phyloP scores from a whole-genome alignment of 495 filamentous ascomycete genomes.

The Bacidia rubella region DNA sequence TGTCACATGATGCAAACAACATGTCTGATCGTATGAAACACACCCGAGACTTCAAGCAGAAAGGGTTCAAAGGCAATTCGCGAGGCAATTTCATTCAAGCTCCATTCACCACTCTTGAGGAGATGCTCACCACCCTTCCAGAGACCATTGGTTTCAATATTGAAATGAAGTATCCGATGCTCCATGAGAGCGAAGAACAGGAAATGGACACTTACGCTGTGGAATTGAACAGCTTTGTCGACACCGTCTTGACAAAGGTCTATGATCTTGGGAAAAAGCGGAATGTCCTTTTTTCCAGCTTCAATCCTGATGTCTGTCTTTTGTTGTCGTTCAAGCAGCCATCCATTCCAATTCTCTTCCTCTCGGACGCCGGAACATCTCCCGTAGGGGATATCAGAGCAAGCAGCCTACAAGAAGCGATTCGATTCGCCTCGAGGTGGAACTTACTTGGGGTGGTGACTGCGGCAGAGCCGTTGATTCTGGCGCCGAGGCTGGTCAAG shows the following conservation, averaged over 20 bases:
- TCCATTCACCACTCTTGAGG: conserved; percentile 86
- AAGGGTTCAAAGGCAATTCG: conserved; percentile 91
- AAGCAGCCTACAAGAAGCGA: conserved; percentile 82
- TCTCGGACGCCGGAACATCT: conserved; percentile 70
- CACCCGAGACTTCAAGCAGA: conserved; percentile 82
- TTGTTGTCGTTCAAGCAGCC: conserved; percentile 92
- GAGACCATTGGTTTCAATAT: conserved; percentile 87
- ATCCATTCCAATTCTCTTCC: conserved; percentile 84
- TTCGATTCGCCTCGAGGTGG: conserved; percentile 88
- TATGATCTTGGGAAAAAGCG: conserved; percentile 61
- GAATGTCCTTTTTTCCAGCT: conserved; percentile 88
- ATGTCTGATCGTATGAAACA: conserved; percentile 92
- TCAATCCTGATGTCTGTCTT: conserved; percentile 94
- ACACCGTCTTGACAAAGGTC: conserved; percentile 78
- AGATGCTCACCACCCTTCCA: conserved; percentile 77
- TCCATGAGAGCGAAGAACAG: conserved; percentile 82
- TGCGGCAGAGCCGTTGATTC: conserved; percentile 68
- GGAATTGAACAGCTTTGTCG: conserved; percentile 93
- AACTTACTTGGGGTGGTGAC: conserved; percentile 86
- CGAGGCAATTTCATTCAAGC: conserved; percentile 88
- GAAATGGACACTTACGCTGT: conserved; percentile 97
- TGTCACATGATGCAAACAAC: conserved; percentile 38
- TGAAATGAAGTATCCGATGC: conserved; percentile 98
- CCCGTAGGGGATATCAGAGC: conserved; percentile 82
- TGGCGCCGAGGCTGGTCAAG: conserved; percentile 77